Evolutionary conservation across 129 eudicot genomes (phyloP).

Genomic region (Chrysanthemum seticuspe): DNA sequence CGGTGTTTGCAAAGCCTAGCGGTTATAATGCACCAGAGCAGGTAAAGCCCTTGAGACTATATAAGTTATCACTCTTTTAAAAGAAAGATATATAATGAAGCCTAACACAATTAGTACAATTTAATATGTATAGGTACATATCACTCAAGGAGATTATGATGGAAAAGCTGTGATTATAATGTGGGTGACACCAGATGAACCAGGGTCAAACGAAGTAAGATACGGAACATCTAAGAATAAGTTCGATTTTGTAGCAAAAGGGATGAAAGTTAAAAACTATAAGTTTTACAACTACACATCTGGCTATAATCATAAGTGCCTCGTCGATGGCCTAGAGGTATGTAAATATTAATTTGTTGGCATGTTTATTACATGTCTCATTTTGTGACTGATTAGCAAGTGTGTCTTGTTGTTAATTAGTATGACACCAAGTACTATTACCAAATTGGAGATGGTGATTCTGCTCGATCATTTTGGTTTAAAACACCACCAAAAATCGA

Average conservation of each 20-base stretch:
- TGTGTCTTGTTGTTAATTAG: conserved; percentile 32
- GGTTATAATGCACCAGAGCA: conserved; percentile 88
- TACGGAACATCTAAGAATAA: conserved; percentile 67
- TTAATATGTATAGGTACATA: conserved; percentile 57
- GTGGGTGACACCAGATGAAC: conserved; percentile 79
- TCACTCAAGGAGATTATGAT: conserved; percentile 89
- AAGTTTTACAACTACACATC: conserved; percentile 67
- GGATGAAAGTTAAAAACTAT: conserved; percentile 48
- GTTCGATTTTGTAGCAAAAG: conserved; percentile 51
- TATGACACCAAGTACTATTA: conserved; percentile 70
- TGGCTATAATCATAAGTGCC: conserved; percentile 76
- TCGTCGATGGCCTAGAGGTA: conserved; percentile 62
- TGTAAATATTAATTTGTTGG: neutral
- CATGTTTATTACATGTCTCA: neutral
- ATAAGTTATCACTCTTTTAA: neutral
- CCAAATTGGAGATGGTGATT: conserved; percentile 59
- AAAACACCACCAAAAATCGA: conserved; percentile 71
- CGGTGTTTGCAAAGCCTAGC: conserved; percentile 61
- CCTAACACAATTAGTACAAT: neutral
- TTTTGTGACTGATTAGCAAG: neutral
- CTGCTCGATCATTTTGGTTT: conserved; percentile 72
- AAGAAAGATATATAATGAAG: neutral
- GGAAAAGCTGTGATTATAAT: conserved; percentile 79
- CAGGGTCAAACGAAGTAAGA: conserved; percentile 60
- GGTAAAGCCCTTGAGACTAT: conserved; percentile 28